Evolutionary conservation across 768 basidiomycete genomes (phyloP), one percentile per base, ranked within the genome.

Genomic region (Atractiella rhizophila): DNA sequence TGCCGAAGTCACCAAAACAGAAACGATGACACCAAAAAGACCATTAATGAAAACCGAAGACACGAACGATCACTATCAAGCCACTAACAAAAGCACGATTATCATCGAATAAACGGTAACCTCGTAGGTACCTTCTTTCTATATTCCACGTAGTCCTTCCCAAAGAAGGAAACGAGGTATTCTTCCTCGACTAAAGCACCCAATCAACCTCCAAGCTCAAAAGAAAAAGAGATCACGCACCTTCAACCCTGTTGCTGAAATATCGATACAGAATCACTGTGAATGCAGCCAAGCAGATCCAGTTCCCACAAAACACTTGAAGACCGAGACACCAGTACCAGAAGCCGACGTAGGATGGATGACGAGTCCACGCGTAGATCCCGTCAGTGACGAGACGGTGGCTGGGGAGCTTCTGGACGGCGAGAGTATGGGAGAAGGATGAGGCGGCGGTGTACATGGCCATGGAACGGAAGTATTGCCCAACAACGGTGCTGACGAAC

Each of bases 281-380:
- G 54, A 76, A 96, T 2, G 70, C 57, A 2, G 72, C 32, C 48
- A 79, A 72, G 12, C 72, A 71, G 13, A 83, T 24, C 0, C 77
- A 69, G 55, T 96, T 98, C 54, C 83, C 83, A 18, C 96, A 65
- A 1, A 82, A 68, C 28, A 96, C 60, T 56, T 98, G 91, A 0
- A 83, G 91, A 2, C 86, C 83, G 21, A 98, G 54, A 0, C 83
- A 85, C 91, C 91, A 96, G 58, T 88, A 96, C 59, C 79, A 88
- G 64, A 94, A 98, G 2, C 86, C 91, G 2, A 80, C 70, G 51
- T 98, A 98, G 0, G 88, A 91, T 11, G 91, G 91, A 59, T 98
- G 91, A 12, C 91, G 71, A 46, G 45, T 64, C 74, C 55, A 91
- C 78, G 68, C 65, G 51, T 96, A 98, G 39, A 98, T 65, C 13